Evolutionary conservation across 2,329 filamentous ascomycete species (phyloP).

Genomic region (Aureobasidium melanogenum): DNA sequence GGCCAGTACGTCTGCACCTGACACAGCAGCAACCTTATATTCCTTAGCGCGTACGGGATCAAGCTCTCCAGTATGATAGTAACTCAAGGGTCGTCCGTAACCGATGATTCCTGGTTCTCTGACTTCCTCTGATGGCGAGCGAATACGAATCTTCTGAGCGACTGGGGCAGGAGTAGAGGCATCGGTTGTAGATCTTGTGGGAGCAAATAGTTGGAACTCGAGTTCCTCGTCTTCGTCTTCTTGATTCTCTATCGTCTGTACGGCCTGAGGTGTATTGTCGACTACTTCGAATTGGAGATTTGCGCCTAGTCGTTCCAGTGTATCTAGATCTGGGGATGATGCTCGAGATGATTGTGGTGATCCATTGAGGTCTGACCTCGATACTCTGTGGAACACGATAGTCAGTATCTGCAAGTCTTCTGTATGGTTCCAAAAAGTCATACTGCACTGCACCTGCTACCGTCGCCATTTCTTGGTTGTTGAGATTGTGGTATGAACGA

Average conservation of each 20-base stretch:
- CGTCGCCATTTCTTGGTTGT: not conserved
- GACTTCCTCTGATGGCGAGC: constrained; percentile 18
- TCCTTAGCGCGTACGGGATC: constrained; percentile 3
- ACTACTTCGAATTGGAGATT: constrained; percentile 8
- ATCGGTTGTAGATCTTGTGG: constrained; percentile 9
- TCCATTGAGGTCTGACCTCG: constrained; percentile 7
- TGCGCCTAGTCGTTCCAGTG: constrained; percentile 6
- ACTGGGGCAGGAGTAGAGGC: constrained; percentile 2
- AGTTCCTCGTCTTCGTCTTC: constrained; percentile 19
- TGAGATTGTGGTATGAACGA: not conserved
- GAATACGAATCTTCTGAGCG: constrained; percentile 18
- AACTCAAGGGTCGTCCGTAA: constrained; percentile 11
- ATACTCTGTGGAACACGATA: not conserved
- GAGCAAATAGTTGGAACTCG: constrained; percentile 22
- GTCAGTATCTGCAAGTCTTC: not conserved
- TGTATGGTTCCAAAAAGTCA: not conserved
- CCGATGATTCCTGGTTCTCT: constrained; percentile 14
- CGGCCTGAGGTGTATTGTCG: not conserved
- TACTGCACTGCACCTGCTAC: not conserved
- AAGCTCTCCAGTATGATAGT: constrained; percentile 17
- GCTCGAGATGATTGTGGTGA: constrained; percentile 12
- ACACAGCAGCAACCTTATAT: constrained; percentile 16
- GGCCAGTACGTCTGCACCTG: constrained; percentile 17
- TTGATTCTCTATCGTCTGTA: not conserved
- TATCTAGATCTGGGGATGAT: not conserved